Evolutionary conservation across 345 rosid genomes (phyloP).

Genomic region (Corymbia maculata): DNA sequence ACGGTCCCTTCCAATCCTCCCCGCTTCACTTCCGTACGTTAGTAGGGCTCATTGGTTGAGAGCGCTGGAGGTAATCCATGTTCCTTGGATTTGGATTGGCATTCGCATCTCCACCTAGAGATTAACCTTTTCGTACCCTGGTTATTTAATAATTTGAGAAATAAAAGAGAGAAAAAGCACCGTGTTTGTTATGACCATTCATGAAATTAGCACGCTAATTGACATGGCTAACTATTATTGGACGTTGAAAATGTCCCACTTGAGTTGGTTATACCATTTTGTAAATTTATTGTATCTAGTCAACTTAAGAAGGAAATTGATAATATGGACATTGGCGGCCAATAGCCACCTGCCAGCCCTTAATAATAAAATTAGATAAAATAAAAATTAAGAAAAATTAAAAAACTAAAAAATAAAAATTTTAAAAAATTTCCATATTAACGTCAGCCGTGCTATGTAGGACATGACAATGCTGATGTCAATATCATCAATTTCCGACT

Average conservation of each 20-base stretch:
- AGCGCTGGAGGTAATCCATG: background rate
- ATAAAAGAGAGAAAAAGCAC: background rate
- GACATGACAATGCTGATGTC: background rate
- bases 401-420: too few species aligned
- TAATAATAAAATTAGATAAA: too few species aligned
- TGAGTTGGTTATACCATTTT: background rate
- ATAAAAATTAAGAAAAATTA: too few species aligned
- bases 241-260: background rate
- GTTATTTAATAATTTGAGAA: background rate
- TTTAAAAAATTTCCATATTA: background rate
- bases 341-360: background rate
- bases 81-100: background rate
- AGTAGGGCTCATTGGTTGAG: background rate
- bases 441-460: fast-evolving
- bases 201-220: background rate
- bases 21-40: background rate
- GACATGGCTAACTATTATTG: background rate
- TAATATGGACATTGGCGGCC: background rate
- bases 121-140: background rate
- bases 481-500: background rate
- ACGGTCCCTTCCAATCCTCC: background rate
- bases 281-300: background rate
- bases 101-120: background rate
- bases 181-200: background rate
- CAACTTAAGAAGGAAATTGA: background rate